Evolutionary conservation across 2,329 filamentous ascomycete genomes (phyloP), one percentile per base, ranked within the genome.

Genomic region (Ceratocystis papillata): DNA sequence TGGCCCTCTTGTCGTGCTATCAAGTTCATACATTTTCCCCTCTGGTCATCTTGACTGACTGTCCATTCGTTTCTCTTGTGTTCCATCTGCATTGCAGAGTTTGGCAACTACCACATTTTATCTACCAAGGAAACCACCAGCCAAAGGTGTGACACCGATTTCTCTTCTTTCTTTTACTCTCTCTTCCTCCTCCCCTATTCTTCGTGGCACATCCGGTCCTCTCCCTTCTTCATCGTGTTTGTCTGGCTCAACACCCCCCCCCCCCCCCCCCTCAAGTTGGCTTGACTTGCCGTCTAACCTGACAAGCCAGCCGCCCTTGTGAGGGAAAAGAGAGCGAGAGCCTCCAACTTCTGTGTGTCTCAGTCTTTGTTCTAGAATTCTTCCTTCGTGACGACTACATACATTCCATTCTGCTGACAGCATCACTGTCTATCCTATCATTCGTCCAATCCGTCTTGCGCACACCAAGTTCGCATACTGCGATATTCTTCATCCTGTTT

Each of bases 21-120:
- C 22, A 48, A 25, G 30, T 45, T 37, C 28, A 22, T 45, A 28
- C 6, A 5, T 41, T 30, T 59, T 25, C 63, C 46, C 44, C 37
- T 57, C n/a, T 65, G 63, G 53, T 65, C 33, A 46, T 59, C 30
- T 59, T 25, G 22, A 65, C 53, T 28, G 50, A 65, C 53, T 28
- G 50, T 59, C 61, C 61, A 48, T 48, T 63, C 61, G 61, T 63
- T 63, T 63, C 44, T 65, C 53, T 59, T n/a, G 33, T 60, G 22
- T 46, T 59, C 44, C 22, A 59, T 45, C 50, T 48, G 53, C 28
- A 33, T 20, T 22, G 59, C 33, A 41, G 20, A 64, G 5, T 48
- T 50, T 33, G 30, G 45, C n/a, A 41, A 25, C 5, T 62, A 41
- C 57, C 10, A 25, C 28, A 41, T 41, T 30, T 41, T 44, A 25